phyloP scores from a whole-genome alignment of 2,329 filamentous ascomycete species.

The Fusarium robinianum region DNA sequence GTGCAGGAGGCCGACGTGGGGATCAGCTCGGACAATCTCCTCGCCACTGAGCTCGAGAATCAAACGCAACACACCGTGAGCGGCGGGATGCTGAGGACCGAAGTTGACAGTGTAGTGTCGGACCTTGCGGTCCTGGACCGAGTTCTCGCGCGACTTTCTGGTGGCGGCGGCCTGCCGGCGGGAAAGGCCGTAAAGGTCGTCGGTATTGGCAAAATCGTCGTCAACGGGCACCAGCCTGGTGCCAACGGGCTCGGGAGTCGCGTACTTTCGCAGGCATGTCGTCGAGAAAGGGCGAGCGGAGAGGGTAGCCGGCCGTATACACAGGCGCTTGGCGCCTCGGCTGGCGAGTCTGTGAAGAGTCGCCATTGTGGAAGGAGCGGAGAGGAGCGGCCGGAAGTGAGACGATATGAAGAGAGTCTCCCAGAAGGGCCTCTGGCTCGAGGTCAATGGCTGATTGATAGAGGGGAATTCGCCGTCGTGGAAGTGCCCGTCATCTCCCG shows the following conservation, averaged over 20 bases:
- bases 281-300: conserved; percentile 67
- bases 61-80: conserved; percentile 95
- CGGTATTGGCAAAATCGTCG: conserved; percentile 62
- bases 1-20: conserved; percentile 94
- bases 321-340: conserved; percentile 70
- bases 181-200: conserved; percentile 54
- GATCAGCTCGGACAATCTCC: conserved; percentile 94
- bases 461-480: conserved; percentile 40
- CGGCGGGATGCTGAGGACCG: conserved; percentile 96
- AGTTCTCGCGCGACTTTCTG: conserved; percentile 54
- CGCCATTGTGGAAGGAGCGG: conserved; percentile 61
- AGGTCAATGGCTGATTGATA: conserved; percentile 42
- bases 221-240: conserved; percentile 70
- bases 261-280: conserved; percentile 64
- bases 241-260: conserved; percentile 55
- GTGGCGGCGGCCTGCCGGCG: conserved; percentile 47
- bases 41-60: conserved; percentile 98
- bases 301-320: conserved; percentile 52
- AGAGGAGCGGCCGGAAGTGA: conserved; percentile 37
- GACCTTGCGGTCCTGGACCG: conserved; percentile 74
- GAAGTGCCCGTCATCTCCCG: conserved; percentile 41
- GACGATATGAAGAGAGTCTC: conserved; percentile 37
- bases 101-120: conserved; percentile 99
- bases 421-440: conserved; percentile 43
- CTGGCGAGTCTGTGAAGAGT: conserved; percentile 73